Evolutionary conservation across 331 rosid genomes (phyloP).

Genomic region (Acacia pycnantha): DNA sequence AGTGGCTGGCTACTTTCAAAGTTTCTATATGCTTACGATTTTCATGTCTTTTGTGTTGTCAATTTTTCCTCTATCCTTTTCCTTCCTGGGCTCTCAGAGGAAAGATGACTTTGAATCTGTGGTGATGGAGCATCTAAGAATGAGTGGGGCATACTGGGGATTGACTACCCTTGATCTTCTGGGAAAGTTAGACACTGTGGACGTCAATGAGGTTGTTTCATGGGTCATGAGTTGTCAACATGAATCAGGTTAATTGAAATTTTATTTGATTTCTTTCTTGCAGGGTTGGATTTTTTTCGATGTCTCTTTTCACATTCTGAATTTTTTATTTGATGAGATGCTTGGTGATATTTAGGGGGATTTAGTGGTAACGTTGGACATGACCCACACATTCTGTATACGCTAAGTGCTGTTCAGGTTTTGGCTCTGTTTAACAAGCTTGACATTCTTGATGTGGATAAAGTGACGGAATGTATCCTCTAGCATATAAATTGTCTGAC

Average conservation of each 20-base stretch:
- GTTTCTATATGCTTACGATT: background rate
- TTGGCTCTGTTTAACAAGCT: conserved; percentile 76
- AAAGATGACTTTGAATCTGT: conserved; percentile 67
- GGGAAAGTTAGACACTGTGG: conserved; percentile 55
- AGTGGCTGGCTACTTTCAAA: conserved; percentile 8
- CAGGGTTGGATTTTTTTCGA: background rate
- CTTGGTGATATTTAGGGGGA: conserved; percentile 58
- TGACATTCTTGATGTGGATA: conserved; percentile 56
- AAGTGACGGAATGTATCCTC: conserved; percentile 87
- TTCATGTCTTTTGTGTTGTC: background rate
- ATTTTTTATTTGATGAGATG: conserved; percentile 17
- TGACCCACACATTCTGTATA: conserved; percentile 70
- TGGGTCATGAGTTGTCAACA: conserved; percentile 78
- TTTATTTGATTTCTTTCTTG: background rate
- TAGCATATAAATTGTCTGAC: conserved; percentile 20
- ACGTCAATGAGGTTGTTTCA: conserved; percentile 67
- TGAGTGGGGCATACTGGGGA: conserved; percentile 81
- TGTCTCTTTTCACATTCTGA: background rate
- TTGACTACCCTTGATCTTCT: conserved; percentile 55
- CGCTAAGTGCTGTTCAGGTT: conserved; percentile 81
- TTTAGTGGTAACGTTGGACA: conserved; percentile 88
- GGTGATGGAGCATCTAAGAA: conserved; percentile 65
- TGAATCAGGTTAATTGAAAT: conserved; percentile 50
- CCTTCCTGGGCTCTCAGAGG: conserved; percentile 37
- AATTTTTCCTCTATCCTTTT: background rate